A percentile compares a stretch with the other conserved stretches of the same genome.
phyloP scores from a whole-genome alignment of 2,329 filamentous ascomycete genomes.

The Aspergillus sp. region DNA sequence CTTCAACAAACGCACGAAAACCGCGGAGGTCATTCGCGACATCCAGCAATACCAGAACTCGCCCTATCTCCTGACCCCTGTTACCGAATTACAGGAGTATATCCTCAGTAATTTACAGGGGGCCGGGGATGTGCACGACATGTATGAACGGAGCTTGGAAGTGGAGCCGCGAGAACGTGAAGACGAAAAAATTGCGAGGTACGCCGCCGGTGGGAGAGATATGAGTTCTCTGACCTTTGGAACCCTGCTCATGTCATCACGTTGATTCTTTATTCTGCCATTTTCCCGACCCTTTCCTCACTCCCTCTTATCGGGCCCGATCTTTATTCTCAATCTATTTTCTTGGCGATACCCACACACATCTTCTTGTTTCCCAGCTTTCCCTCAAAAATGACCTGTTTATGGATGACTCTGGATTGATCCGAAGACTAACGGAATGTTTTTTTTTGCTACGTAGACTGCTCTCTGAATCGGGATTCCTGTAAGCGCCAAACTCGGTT shows the following conservation, averaged over 20 bases:
- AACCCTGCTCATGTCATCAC: slow-evolving; percentile 32
- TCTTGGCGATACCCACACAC: slow-evolving; percentile 33
- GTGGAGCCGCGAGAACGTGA: slow-evolving; percentile 95
- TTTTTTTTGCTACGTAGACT: slow-evolving; percentile 40
- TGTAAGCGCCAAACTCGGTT: slow-evolving; percentile 32
- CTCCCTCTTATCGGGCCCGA: neutral
- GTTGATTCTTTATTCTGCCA: slow-evolving; percentile 24
- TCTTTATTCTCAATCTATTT: slow-evolving; percentile 12
- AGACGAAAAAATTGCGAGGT: slow-evolving; percentile 99
- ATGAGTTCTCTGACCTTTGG: slow-evolving; percentile 34
- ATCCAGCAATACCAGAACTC: slow-evolving; percentile 99
- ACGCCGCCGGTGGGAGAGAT: slow-evolving; percentile 45
- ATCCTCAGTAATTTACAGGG: slow-evolving; percentile 95
- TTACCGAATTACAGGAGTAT: slow-evolving; percentile 92
- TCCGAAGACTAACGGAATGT: slow-evolving; percentile 35
- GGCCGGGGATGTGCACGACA: slow-evolving; percentile 94
- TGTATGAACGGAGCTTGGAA: slow-evolving; percentile 95
- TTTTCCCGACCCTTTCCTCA: neutral
- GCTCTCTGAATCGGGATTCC: slow-evolving; percentile 50
- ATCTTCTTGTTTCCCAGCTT: slow-evolving; percentile 14
- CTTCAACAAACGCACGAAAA: slow-evolving; percentile 97
- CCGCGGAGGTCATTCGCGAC: slow-evolving; percentile 95
- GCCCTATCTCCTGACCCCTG: slow-evolving; percentile 86
- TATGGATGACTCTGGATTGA: slow-evolving; percentile 15
- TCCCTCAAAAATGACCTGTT: slow-evolving; percentile 14